phyloP scores from a whole-genome alignment of 768 basidiomycete genomes.

The Suillus plorans region DNA sequence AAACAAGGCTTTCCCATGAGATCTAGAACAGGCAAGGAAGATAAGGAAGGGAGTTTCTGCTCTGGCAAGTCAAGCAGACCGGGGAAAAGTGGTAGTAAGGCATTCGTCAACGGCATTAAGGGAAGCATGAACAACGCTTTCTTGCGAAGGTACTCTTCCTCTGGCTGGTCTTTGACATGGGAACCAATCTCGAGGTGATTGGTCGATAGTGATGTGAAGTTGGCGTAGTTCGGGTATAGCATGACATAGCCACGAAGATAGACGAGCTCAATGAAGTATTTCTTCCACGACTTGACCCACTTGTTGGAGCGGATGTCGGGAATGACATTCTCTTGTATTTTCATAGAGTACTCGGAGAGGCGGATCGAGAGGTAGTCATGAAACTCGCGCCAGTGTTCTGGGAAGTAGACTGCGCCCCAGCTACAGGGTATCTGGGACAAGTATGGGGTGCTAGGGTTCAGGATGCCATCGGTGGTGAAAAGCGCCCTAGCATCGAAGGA shows the following conservation, averaged over 20 bases:
- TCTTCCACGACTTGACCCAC: slow-evolving; percentile 86
- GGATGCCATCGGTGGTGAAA: slow-evolving; percentile 45
- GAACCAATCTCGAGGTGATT: slow-evolving; percentile 86
- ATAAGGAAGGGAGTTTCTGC: slow-evolving; percentile 49
- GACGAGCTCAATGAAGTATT: slow-evolving; percentile 84
- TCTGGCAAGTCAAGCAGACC: slow-evolving; percentile 62
- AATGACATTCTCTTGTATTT: slow-evolving; percentile 50
- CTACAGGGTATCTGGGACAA: slow-evolving; percentile 87
- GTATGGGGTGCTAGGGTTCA: slow-evolving; percentile 61
- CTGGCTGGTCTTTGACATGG: slow-evolving; percentile 64
- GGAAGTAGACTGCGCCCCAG: slow-evolving; percentile 92
- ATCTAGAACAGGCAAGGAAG: slow-evolving; percentile 66
- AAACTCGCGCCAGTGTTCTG: slow-evolving; percentile 86
- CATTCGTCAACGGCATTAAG: slow-evolving; percentile 48
- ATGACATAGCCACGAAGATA: slow-evolving; percentile 82
- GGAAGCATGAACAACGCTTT: slow-evolving; percentile 67
- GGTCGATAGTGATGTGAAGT: slow-evolving; percentile 77
- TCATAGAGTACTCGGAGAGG: slow-evolving; percentile 46
- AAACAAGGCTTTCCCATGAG: slow-evolving; percentile 51
- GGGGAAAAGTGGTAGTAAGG: slow-evolving; percentile 10
- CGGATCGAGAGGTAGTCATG: slow-evolving; percentile 74
- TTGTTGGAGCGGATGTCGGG: slow-evolving; percentile 76
- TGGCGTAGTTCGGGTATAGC: slow-evolving; percentile 84
- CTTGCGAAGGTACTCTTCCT: slow-evolving; percentile 49
- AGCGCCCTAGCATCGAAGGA: slow-evolving; percentile 64